Conservation (phyloP, 1,139 yeast genomes). For the Protomyces inouyei region DNA sequence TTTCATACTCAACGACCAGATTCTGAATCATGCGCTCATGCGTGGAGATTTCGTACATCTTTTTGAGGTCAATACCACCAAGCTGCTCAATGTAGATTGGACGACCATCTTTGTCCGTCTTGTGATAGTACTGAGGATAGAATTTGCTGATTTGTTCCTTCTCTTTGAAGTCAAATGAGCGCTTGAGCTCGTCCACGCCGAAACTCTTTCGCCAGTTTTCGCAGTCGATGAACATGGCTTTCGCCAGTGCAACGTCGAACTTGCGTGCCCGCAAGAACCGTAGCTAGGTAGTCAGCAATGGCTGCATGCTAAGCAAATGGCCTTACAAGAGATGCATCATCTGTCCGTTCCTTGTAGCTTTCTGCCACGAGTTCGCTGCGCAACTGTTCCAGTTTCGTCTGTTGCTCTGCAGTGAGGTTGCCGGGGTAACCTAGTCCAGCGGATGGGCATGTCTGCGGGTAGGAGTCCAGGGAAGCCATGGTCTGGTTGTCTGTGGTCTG, state of each 20-base stretch:
- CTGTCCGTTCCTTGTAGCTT: constrained; percentile 71
- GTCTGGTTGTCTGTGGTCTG: too few relatives aligned
- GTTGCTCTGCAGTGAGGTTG: constrained; percentile 65
- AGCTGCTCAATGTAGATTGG: constrained; percentile 92
- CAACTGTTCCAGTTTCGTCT: constrained; percentile 54
- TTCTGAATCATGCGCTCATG: constrained; percentile 95
- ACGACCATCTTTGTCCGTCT: constrained; percentile 93
- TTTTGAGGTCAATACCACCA: constrained; percentile 81
- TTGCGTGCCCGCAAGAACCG: constrained; percentile 94
- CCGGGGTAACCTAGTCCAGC: constrained; percentile 42
- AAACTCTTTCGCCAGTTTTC: constrained; percentile 87
- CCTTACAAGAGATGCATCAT: constrained; percentile 68
- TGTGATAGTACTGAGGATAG: constrained; percentile 96
- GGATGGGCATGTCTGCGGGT: constrained; percentile 23
- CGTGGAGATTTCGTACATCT: constrained; percentile 88
- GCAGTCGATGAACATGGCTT: constrained; percentile 76
- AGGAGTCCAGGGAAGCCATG: constrained; percentile 13
- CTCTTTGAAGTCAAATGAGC: constrained; percentile 84
- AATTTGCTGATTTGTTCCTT: constrained; percentile 64
- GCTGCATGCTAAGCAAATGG: background rate
- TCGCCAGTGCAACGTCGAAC: constrained; percentile 75
- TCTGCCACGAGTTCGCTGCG: constrained; percentile 54
- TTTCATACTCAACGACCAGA: constrained; percentile 95
- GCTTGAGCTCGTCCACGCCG: constrained; percentile 79
- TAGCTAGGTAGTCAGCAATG: constrained; percentile 40